Conservation (phyloP, 352 stramenopile genomes). For the Globisporangium yorkense region DNA sequence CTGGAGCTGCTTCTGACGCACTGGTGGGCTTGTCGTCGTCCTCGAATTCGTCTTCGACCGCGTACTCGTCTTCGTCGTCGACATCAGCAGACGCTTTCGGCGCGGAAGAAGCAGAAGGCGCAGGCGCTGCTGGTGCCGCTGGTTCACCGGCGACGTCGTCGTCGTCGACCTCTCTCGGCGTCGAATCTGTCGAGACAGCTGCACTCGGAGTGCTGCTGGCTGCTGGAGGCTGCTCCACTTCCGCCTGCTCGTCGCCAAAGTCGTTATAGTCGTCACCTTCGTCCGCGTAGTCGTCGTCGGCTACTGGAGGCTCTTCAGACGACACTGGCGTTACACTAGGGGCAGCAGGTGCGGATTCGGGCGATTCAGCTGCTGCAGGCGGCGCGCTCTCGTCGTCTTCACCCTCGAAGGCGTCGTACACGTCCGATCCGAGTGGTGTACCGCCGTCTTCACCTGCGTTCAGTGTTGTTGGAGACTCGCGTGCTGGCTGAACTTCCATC, state of each 20-base stretch:
- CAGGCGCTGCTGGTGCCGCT: constrained; percentile 5
- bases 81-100: constrained; percentile 23
- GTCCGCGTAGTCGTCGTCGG: constrained; percentile 28
- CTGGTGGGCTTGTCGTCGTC: constrained; percentile 15
- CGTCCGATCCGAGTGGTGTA: neutral
- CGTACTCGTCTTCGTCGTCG: constrained; percentile 34
- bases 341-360: neutral
- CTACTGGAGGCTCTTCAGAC: neutral
- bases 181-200: constrained; percentile 10
- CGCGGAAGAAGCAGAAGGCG: constrained; percentile 2
- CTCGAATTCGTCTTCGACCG: constrained; percentile 41
- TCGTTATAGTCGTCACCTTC: constrained; percentile 42
- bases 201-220: constrained; percentile 3
- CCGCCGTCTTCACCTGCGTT: neutral
- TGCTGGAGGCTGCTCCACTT: neutral
- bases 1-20: too few species aligned
- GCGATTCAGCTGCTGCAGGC: neutral
- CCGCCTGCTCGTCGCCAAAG: constrained; percentile 19
- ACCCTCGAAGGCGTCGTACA: constrained; percentile 9
- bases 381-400: constrained; percentile 1
- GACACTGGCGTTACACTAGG: neutral
- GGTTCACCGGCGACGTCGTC: constrained; percentile 12
- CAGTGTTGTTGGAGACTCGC: neutral
- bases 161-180: constrained; percentile 28
- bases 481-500: neutral